Base-by-base conservation (phyloP, 2,329 filamentous ascomycete species). In the Exophiala xenobiotica region DNA sequence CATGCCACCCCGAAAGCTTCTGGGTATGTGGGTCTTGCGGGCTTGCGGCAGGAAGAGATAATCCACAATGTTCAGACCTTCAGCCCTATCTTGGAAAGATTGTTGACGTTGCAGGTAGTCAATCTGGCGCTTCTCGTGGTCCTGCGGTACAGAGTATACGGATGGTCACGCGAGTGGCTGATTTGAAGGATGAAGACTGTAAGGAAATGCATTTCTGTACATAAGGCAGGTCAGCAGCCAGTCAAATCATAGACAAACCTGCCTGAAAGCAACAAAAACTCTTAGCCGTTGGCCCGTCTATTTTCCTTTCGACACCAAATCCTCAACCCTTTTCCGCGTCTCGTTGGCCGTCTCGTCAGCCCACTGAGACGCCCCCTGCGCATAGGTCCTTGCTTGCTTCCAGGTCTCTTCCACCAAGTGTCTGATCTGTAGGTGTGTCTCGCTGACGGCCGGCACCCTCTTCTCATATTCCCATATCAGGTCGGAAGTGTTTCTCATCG, bases 391-490 rank as follows among this genome's bases (percentile, higher is more conserved):
- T 18, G 56, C 49, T 37, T 56, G 49, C 27, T 27, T 77, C 74
- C 84, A 82, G 51, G 87, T 84, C 67, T 84, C 78, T 68, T 81
- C 76, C 56, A 91, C 77, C 39, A 83, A 78, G 64, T 88, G 82
- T 55, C 86, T 83, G 46, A 87, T 76, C 65, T 79, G 75, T 56
- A 92, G 63, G 73, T 99, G 93, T 51, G 88, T 82, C 63, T 96
- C 85, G 14, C 90, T 87, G 48, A 99, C 69, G 14, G 80, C 86
- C 3, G 93, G 93, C 67, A 91, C 88, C 64, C 80, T 83, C 79
- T 95, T 82, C 83, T 99, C 93, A 70, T 93, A 99, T 68, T 82
- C 84, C 93, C 93, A 99, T 39, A 87, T 75, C 67, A 97, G 76
- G 66, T 92, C 85, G 37, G 86, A 84, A 22, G 95, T 83, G 71